phyloP scores from a whole-genome alignment of 306 rosid genomes.

The Rubus idaeus region DNA sequence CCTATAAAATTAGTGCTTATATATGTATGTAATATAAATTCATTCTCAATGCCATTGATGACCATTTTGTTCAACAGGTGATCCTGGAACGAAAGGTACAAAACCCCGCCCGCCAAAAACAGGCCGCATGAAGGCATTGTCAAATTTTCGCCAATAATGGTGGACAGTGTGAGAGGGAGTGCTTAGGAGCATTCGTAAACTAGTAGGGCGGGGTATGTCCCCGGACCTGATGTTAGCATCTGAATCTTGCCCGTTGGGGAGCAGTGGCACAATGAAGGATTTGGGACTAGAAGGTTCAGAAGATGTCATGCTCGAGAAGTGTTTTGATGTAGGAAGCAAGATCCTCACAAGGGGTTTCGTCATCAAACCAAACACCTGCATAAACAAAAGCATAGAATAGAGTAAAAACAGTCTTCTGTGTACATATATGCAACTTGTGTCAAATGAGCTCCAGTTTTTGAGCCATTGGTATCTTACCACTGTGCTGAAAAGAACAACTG shows the following conservation, averaged over 20 bases:
- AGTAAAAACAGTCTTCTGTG: neutral
- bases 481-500: conserved; percentile 97
- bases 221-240: conserved; percentile 28
- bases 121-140: conserved; percentile 85
- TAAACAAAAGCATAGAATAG: neutral
- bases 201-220: conserved; percentile 36
- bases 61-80: conserved; percentile 59
- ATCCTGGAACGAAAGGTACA: conserved; percentile 78
- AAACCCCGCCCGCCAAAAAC: conserved; percentile 93
- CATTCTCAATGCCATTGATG: conserved; percentile 45
- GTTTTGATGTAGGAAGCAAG: conserved; percentile 69
- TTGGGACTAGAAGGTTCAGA: conserved; percentile 74
- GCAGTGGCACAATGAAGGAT: conserved; percentile 61
- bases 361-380: conserved; percentile 92
- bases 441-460: neutral
- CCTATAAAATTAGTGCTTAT: conserved; percentile 24
- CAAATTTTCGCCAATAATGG: conserved; percentile 87
- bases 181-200: conserved; percentile 59
- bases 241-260: conserved; percentile 44
- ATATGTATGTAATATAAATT: neutral
- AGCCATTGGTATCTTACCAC: conserved; percentile 50
- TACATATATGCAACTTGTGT: neutral
- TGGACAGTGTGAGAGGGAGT: conserved; percentile 64
- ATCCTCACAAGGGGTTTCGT: conserved; percentile 86
- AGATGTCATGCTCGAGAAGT: conserved; percentile 35